Conservation (phyloP, 108 stramenopile genomes). For the Seminavis robusta region DNA sequence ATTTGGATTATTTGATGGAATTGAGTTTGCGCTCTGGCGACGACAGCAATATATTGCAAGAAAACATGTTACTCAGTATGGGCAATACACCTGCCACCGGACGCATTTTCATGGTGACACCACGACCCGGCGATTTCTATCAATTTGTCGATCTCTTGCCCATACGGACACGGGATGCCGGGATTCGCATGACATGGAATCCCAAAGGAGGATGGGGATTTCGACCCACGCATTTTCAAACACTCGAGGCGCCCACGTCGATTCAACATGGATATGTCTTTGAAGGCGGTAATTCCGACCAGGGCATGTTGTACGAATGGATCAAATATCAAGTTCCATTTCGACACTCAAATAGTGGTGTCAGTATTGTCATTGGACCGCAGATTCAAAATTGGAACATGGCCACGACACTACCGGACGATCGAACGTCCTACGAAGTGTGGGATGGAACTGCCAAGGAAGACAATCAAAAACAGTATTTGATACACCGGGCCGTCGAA, state of each 20-base stretch:
- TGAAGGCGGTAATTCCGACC: slow-evolving; percentile 7
- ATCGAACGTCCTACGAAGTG: too few species aligned
- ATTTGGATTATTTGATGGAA: slow-evolving; percentile 44
- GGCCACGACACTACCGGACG: too few species aligned
- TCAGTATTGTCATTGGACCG: slow-evolving; percentile 8
- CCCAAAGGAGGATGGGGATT: background rate
- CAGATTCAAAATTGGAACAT: slow-evolving; percentile 13
- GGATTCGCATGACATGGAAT: background rate
- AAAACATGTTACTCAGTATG: too few species aligned
- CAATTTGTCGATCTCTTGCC: background rate
- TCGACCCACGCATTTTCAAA: background rate
- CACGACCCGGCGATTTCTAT: background rate
- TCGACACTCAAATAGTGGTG: slow-evolving; percentile 13
- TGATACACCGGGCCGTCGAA: too few species aligned
- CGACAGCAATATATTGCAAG: too few species aligned
- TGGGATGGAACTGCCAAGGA: too few species aligned
- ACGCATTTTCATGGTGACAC: background rate
- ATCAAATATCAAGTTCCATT: slow-evolving; percentile 18
- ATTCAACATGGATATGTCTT: background rate
- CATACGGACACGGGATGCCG: background rate
- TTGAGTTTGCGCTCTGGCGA: too few species aligned
- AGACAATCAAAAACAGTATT: too few species aligned
- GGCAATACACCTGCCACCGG: background rate
- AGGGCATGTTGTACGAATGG: slow-evolving; percentile 42
- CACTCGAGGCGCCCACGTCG: background rate